Conservation (phyloP, 129 eudicot genomes). For the Lactuca saligna region DNA sequence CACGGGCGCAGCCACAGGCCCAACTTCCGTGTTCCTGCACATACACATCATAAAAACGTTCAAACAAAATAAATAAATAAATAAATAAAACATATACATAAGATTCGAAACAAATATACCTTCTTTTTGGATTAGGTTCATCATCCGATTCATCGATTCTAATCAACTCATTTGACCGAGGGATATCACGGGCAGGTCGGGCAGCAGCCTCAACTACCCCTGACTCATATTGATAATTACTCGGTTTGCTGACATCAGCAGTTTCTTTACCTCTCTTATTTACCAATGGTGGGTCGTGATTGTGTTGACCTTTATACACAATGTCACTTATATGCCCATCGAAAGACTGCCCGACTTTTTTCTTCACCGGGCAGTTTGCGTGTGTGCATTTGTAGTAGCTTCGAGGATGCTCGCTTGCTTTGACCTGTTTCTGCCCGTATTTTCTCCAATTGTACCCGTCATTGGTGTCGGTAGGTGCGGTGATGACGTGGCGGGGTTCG, state of each 20-base stretch:
- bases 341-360: slow-evolving; percentile 74
- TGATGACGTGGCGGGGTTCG: slow-evolving; percentile 22
- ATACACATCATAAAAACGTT: slow-evolving; percentile 20
- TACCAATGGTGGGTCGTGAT: slow-evolving; percentile 66
- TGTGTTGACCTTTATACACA: slow-evolving; percentile 87
- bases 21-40: slow-evolving; percentile 57
- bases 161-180: slow-evolving; percentile 38
- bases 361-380: slow-evolving; percentile 80
- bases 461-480: slow-evolving; percentile 51
- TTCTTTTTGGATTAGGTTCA: slow-evolving; percentile 83
- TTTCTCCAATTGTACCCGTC: slow-evolving; percentile 98
- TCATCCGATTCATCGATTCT: slow-evolving; percentile 51
- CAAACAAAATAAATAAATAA: too few species aligned
- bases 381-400: slow-evolving; percentile 90
- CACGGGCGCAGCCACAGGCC: slow-evolving; percentile 30
- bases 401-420: slow-evolving; percentile 86
- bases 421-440: slow-evolving; percentile 94
- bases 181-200: slow-evolving; percentile 11
- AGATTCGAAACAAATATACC: slow-evolving; percentile 33
- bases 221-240: slow-evolving; percentile 26
- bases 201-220: slow-evolving; percentile 24
- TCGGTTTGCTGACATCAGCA: slow-evolving; percentile 35
- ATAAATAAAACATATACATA: neutral
- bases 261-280: slow-evolving; percentile 54
- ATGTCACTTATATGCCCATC: slow-evolving; percentile 87